Evolutionary conservation across 2,329 filamentous ascomycete species (phyloP).

Genomic region (Xylariaceae sp.): DNA sequence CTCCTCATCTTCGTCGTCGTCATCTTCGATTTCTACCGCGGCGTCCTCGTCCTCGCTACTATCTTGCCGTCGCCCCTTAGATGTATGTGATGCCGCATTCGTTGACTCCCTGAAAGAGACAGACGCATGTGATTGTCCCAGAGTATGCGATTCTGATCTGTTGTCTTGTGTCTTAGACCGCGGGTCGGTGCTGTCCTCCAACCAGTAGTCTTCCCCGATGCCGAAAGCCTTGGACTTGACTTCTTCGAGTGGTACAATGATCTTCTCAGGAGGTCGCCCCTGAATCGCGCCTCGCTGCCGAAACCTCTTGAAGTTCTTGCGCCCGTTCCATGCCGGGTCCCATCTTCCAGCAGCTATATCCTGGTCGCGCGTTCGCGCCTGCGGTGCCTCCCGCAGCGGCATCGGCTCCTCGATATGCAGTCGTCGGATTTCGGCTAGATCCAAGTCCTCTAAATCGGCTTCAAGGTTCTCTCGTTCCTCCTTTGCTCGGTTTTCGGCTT

Average conservation of each 20-base stretch:
- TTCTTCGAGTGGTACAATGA: slow-evolving; percentile 68
- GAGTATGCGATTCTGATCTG: slow-evolving; percentile 22
- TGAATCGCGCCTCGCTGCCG: slow-evolving; percentile 48
- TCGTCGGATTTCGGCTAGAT: slow-evolving; percentile 66
- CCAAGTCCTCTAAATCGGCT: slow-evolving; percentile 56
- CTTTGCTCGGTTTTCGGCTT: slow-evolving; percentile 59
- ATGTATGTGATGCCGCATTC: neutral
- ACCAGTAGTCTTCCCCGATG: slow-evolving; percentile 72
- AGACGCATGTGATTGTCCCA: neutral
- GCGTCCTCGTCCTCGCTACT: slow-evolving; percentile 25
- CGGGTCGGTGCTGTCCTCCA: slow-evolving; percentile 43
- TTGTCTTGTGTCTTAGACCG: slow-evolving; percentile 29
- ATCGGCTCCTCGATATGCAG: slow-evolving; percentile 75
- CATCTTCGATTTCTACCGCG: slow-evolving; percentile 22
- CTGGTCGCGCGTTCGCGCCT: slow-evolving; percentile 41
- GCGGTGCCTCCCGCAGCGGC: slow-evolving; percentile 47
- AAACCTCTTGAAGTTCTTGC: slow-evolving; percentile 95
- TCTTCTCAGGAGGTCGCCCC: slow-evolving; percentile 38
- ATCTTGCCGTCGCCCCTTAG: slow-evolving; percentile 19
- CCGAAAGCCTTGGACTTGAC: slow-evolving; percentile 67
- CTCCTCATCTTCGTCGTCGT: slow-evolving; percentile 3
- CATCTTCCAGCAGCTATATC: slow-evolving; percentile 58
- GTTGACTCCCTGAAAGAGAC: slow-evolving; percentile 15
- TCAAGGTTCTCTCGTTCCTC: slow-evolving; percentile 51
- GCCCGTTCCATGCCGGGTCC: slow-evolving; percentile 87